A percentile compares a stretch with the other conserved stretches of the same genome.
Evolutionary conservation across 768 basidiomycete species (phyloP).

Genomic region (Cytidiella melzeri): DNA sequence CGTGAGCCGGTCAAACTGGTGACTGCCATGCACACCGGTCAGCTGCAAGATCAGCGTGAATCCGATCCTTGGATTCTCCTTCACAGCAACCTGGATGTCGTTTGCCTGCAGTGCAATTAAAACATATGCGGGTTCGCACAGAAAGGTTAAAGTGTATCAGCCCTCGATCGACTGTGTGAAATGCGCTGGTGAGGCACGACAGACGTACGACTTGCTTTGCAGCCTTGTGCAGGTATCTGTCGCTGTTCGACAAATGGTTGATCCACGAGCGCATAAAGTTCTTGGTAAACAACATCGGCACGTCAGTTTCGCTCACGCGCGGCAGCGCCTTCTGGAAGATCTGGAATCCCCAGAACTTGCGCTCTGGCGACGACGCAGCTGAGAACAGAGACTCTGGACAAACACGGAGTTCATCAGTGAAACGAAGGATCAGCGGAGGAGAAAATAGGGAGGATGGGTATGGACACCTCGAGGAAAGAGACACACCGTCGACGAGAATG

Average conservation of each 20-base stretch:
- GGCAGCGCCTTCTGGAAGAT: slow-evolving; percentile 77
- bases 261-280: slow-evolving; percentile 98
- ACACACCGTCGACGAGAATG: slow-evolving; percentile 83
- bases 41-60: slow-evolving; percentile 83
- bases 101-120: slow-evolving; percentile 54
- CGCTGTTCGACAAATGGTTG: slow-evolving; percentile 84
- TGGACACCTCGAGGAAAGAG: too few relatives aligned
- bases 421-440: too few relatives aligned
- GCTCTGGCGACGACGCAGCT: slow-evolving; percentile 73
- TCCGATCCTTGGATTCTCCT: slow-evolving; percentile 70
- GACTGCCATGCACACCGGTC: slow-evolving; percentile 74
- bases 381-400: slow-evolving; percentile 93
- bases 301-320: slow-evolving; percentile 53
- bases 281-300: slow-evolving; percentile 87
- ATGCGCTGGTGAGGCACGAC: slow-evolving; percentile 1
- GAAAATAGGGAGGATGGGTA: too few relatives aligned
- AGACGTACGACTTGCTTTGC: slow-evolving; percentile 72
- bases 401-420: too few relatives aligned
- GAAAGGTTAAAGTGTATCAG: too few relatives aligned
- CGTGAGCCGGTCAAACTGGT: slow-evolving; percentile 88
- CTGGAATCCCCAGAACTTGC: slow-evolving; percentile 96
- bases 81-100: slow-evolving; percentile 69
- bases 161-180: neutral
- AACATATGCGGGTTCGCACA: too few relatives aligned
- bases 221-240: slow-evolving; percentile 86